Evolutionary conservation across 352 stramenopile genomes (phyloP).

Genomic region (Globisporangium echinulatum): DNA sequence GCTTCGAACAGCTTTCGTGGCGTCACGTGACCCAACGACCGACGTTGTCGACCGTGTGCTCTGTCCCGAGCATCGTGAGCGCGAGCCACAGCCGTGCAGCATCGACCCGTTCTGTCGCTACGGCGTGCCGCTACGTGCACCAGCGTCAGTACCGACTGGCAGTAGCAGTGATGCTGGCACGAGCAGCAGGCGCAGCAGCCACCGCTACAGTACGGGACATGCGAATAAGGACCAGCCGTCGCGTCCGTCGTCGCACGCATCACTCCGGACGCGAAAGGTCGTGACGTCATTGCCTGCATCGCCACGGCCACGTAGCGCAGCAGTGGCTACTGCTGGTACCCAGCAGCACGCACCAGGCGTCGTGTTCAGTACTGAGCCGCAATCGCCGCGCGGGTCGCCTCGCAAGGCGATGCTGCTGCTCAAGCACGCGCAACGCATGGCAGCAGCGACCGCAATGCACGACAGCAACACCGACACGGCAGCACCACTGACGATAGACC

Average conservation of each 20-base stretch:
- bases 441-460: not conserved
- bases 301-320: too few relatives aligned
- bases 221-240: constrained; percentile 1
- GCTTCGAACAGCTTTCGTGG: not conserved
- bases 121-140: not conserved
- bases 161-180: not conserved
- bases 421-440: constrained; percentile 18
- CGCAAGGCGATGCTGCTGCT: constrained; percentile 29
- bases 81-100: not conserved
- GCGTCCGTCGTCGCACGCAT: constrained; percentile 5
- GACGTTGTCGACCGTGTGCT: not conserved
- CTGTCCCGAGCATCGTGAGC: not conserved
- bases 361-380: constrained; percentile 16
- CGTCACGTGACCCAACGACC: too few relatives aligned
- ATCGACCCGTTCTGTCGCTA: constrained; percentile 10
- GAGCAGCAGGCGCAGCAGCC: not conserved
- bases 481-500: not conserved
- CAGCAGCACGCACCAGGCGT: constrained; percentile 18
- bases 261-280: constrained; percentile 5
- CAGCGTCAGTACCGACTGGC: not conserved
- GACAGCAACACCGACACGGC: not conserved
- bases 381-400: constrained; percentile 17
- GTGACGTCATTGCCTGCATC: not conserved
- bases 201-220: not conserved
- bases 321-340: not conserved